These are phyloP conservation scores for Microthlaspi erraticum DNA, from an alignment of 345 rosid species.

Conservation along the genomic window DNA sequence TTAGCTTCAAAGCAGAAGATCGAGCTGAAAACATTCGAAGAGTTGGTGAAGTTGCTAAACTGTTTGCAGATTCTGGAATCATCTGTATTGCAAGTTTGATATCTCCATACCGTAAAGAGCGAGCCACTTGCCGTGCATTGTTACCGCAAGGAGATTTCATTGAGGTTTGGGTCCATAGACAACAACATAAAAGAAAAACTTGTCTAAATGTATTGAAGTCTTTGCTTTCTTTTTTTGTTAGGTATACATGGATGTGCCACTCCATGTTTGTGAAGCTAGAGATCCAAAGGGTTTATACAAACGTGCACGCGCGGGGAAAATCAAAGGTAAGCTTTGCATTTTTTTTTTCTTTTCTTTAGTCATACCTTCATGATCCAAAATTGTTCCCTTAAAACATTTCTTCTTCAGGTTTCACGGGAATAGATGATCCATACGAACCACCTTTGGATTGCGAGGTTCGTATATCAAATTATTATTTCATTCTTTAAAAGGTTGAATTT, in stretches of 20 bases:
- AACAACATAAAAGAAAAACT: neutral
- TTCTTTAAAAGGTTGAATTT: neutral
- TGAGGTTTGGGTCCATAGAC: conserved; percentile 47
- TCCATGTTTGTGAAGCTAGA: conserved; percentile 69
- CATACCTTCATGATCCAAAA: neutral
- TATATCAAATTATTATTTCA: neutral
- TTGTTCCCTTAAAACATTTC: neutral
- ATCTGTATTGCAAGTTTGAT: conserved; percentile 80
- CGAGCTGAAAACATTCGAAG: conserved; percentile 71
- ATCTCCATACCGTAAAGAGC: conserved; percentile 75
- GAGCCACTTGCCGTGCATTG: conserved; percentile 66
- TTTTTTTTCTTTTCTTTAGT: neutral
- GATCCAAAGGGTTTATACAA: conserved; percentile 84
- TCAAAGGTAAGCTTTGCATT: conserved; percentile 52
- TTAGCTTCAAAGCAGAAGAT: conserved; percentile 67
- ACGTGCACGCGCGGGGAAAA: conserved; percentile 80
- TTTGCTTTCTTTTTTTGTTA: conserved; percentile 28
- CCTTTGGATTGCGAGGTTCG: conserved; percentile 69
- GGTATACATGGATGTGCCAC: conserved; percentile 84
- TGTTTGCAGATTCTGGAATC: conserved; percentile 78
- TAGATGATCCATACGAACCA: conserved; percentile 82
- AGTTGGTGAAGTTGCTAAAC: conserved; percentile 75
- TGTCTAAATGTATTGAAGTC: conserved; percentile 5
- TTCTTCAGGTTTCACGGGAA: conserved; percentile 69
- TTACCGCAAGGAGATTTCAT: conserved; percentile 72